These are phyloP conservation scores for Sphaerulina populicola DNA, from an alignment of 2,329 filamentous ascomycete species.

Conservation along the genomic window DNA sequence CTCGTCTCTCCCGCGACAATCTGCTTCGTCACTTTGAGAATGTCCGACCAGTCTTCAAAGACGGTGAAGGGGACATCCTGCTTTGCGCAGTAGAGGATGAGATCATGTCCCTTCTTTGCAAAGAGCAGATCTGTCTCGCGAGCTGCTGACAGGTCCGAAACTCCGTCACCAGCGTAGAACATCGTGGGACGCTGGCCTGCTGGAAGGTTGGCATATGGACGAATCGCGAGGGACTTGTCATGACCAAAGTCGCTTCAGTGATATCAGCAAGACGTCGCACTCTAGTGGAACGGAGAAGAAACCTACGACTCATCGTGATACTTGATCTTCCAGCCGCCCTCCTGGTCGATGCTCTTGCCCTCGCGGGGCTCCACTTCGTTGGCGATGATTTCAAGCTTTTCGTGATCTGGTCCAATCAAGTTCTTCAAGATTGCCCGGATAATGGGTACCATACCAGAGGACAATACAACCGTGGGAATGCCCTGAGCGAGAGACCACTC, in stretches of 20 bases:
- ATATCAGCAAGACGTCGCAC: background rate
- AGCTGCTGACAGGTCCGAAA: slow-evolving; percentile 81
- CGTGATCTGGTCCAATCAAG: slow-evolving; percentile 68
- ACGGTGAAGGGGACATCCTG: slow-evolving; percentile 80
- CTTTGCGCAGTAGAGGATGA: slow-evolving; percentile 77
- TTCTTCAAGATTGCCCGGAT: slow-evolving; percentile 75
- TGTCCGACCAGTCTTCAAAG: slow-evolving; percentile 76
- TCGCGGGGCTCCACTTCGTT: slow-evolving; percentile 65
- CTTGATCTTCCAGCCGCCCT: slow-evolving; percentile 76
- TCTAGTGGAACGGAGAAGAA: background rate
- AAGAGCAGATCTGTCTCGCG: slow-evolving; percentile 89
- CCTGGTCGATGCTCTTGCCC: slow-evolving; percentile 67
- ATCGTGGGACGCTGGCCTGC: slow-evolving; percentile 63
- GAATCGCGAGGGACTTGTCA: slow-evolving; percentile 88
- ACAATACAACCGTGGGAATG: slow-evolving; percentile 84
- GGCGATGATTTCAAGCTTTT: slow-evolving; percentile 80
- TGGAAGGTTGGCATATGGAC: slow-evolving; percentile 71
- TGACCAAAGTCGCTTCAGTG: slow-evolving; percentile 73
- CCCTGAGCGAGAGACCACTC: slow-evolving; percentile 72
- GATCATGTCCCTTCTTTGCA: slow-evolving; percentile 81
- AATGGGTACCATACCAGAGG: slow-evolving; percentile 84
- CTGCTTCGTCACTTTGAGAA: slow-evolving; percentile 65
- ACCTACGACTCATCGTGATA: slow-evolving; percentile 75
- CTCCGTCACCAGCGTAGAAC: slow-evolving; percentile 92
- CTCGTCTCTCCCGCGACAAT: slow-evolving; percentile 65